Percentiles rank a stretch among this genome's conserved stretches.
Conservation (phyloP, 2,329 filamentous ascomycete species). For the Colletotrichum sp. region DNA sequence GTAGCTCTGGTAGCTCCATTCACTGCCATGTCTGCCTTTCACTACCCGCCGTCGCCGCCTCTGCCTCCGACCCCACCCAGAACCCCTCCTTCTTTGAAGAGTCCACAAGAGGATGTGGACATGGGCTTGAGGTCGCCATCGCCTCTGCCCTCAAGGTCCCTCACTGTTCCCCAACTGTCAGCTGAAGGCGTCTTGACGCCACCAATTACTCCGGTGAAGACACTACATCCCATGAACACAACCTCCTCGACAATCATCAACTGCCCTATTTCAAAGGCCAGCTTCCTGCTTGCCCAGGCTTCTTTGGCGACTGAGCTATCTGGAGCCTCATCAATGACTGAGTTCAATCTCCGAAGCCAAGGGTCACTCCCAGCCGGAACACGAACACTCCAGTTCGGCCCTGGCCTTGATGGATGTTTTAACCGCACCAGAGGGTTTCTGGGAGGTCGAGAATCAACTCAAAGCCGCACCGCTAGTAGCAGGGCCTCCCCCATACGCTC, state of each 20-base stretch:
- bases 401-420: slow-evolving; percentile 11
- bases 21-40: neutral
- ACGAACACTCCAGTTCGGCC: slow-evolving; percentile 5
- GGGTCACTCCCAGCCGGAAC: neutral
- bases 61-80: neutral
- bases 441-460: neutral
- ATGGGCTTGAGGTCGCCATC: neutral
- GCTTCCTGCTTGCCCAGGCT: slow-evolving; percentile 13
- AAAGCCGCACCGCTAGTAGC: neutral
- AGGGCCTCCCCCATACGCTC: neutral
- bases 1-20: neutral
- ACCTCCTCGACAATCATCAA: neutral
- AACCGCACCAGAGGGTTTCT: neutral
- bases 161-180: neutral
- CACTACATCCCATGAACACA: neutral
- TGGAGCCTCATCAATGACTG: neutral
- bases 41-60: neutral
- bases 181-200: neutral
- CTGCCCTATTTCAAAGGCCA: slow-evolving; percentile 13
- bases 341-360: neutral
- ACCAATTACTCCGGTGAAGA: neutral
- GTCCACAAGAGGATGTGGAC: neutral
- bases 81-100: neutral
- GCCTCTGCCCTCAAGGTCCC: neutral
- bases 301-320: neutral